phyloP scores from a whole-genome alignment of 306 rosid species.

The Senna siamea region DNA sequence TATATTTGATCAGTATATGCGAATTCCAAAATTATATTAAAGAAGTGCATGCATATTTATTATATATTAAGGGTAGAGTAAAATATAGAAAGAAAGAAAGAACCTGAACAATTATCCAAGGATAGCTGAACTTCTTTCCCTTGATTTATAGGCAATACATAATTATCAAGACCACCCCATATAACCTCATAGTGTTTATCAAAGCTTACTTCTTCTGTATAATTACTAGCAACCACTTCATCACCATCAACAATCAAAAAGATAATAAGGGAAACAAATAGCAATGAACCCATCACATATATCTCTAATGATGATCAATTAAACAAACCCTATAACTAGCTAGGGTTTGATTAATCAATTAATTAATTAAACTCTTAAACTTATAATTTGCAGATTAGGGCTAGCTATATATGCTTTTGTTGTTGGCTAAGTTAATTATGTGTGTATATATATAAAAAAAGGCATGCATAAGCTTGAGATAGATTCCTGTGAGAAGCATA shows the following conservation, averaged over 20 bases:
- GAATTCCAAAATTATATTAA: too few relatives aligned
- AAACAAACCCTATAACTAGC: neutral
- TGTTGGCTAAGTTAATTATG: too few relatives aligned
- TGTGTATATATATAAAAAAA: too few relatives aligned
- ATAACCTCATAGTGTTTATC: constrained; percentile 48
- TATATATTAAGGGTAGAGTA: too few relatives aligned
- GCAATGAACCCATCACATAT: constrained; percentile 38
- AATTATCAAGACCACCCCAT: constrained; percentile 45
- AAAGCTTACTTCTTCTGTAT: constrained; percentile 23
- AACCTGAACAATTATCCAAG: constrained; percentile 56
- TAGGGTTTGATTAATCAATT: neutral
- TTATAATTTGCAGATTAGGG: neutral
- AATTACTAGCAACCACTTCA: constrained; percentile 14
- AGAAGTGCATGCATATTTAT: too few relatives aligned
- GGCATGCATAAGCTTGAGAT: too few relatives aligned
- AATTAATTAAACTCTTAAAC: neutral
- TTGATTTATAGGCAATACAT: constrained; percentile 38
- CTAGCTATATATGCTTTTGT: neutral
- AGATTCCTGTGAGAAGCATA: too few relatives aligned
- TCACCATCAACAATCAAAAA: neutral
- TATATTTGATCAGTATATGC: too few relatives aligned
- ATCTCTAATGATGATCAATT: neutral
- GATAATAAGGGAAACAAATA: neutral
- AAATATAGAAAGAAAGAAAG: neutral
- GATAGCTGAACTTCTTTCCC: constrained; percentile 51